Evolutionary conservation across 371 early-diverging fungal species (phyloP), one percentile per base, ranked within the genome.

Genomic region (Chytridium lagenaria): DNA sequence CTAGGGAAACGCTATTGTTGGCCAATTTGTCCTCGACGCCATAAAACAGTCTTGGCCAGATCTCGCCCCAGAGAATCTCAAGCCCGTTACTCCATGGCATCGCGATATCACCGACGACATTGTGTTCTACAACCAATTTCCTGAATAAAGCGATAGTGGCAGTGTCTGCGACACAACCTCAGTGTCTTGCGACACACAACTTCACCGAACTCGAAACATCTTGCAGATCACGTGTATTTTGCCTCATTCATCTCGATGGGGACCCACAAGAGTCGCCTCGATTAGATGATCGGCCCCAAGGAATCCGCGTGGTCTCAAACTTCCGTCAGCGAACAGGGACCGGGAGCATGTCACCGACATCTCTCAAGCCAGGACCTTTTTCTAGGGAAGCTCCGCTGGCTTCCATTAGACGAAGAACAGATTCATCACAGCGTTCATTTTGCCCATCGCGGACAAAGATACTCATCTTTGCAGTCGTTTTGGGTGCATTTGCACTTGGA

Each of bases 1-100:
- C n/a, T n/a, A n/a, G n/a, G n/a, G n/a, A 12, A 90, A 91, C 70
- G 50, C 80, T 71, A 39, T 80, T 33, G 69, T 86, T 39, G 85
- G 74, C 10, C 34, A 76, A 1, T 80, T 81, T 15, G 36, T 89
- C 5, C 38, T 86, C 78, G 71, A 69, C 50, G 37, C 69, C 19
- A 78, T 89, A 22, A 50, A 36, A 28, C 28, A 15, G 0, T 55
- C 68, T 10, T 86, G 84, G 81, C 86, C 83, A 3, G 81, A 82
- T 30, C 72, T 86, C 65, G 74, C 78, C 59, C 83, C 84, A 1
- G 83, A 80, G 12, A 74, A 22, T n/a, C 70, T 87, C 69, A 68
- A 55, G 23, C 57, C 64, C 50, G 40, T 70, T 31, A 70, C 78
- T 22, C 79, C 81, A 0, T 75, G 59, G 71, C 82, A 79, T 77